Base-by-base conservation (phyloP, 2,329 filamentous ascomycete species). In the Blastomyces percursus region DNA sequence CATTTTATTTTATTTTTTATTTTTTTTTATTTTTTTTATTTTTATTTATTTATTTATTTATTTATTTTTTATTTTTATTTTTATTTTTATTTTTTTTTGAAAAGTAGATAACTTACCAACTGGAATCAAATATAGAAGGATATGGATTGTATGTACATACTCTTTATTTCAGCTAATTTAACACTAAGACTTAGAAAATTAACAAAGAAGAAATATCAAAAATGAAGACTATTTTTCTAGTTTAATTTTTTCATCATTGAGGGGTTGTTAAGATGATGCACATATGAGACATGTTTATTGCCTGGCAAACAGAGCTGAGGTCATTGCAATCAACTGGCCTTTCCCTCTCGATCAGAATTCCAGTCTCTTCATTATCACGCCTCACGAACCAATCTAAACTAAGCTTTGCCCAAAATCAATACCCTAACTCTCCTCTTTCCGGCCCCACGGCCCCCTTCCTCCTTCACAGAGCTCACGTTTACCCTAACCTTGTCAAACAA, bases 401-500 rank as follows among this genome's bases (percentile, higher is more conserved):
- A 67, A 51, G 61, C 64, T 62, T 69, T 67, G 30, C 71, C 72
- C 27, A 75, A 66, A 38, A 79, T 73, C 64, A 79, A 68, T 60
- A 79, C 75, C 40, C 78, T 70, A 11, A 80, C 77, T 65, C 76
- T 93, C 67, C 94, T 85, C 86, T 97, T 99, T 62, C 94, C 94
- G n/a, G 93, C 96, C 64, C 85, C 85, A 78, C 78, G 74, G 24
- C 75, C 74, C 48, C 74, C 76, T 65, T 95, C 90, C 75, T 99
- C 94, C 80, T 92, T 90, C 72, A 96, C 88, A 73, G 97, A 95
- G 70, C 86, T 90, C 67, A 99, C 91, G 72, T 87, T 85, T 16
- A 99, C 93, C 69, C 81, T 84, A 67, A 99, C 89, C 80, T 93
- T 96, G 75, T 94, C 86, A 81, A 99, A 99, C 64, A 99, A 78